A percentile compares a stretch with the other conserved stretches of the same genome.
phyloP scores from a whole-genome alignment of 2,329 filamentous ascomycete species.

The Sphaceloma murrayae region DNA sequence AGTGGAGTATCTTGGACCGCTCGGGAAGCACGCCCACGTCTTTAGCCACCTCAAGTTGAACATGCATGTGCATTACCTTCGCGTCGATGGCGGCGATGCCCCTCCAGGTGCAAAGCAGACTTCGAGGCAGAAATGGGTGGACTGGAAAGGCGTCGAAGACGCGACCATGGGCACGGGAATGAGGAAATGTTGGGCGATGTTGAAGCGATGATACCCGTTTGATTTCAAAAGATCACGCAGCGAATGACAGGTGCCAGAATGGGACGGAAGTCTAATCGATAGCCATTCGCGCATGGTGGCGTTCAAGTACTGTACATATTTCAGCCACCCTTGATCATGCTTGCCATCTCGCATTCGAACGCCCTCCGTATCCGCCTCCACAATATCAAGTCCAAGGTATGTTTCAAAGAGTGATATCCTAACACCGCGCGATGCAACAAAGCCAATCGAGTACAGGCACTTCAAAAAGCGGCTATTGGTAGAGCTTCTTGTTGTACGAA shows the following conservation, averaged over 20 bases:
- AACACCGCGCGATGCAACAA: conserved; percentile 14
- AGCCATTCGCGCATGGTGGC: too few species aligned
- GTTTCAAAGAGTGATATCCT: too few species aligned
- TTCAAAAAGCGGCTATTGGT: conserved; percentile 48
- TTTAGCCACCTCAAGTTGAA: conserved; percentile 7
- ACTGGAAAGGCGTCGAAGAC: not conserved
- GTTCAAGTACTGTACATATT: too few species aligned
- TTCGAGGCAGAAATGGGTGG: conserved; percentile 5
- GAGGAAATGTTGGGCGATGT: conserved; percentile 5
- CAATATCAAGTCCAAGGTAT: too few species aligned
- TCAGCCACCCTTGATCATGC: too few species aligned
- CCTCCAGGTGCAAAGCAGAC: not conserved
- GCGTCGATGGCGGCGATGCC: not conserved
- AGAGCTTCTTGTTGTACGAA: conserved; percentile 99
- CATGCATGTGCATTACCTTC: conserved; percentile 1
- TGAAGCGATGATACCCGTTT: too few species aligned
- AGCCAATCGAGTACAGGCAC: not conserved
- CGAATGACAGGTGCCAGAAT: too few species aligned
- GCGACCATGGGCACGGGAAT: conserved; percentile 4
- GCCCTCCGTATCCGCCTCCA: too few species aligned
- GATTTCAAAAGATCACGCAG: too few species aligned
- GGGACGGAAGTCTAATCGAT: too few species aligned
- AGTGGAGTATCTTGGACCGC: not conserved
- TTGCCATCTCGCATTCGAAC: too few species aligned
- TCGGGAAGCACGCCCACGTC: not conserved